Evolutionary conservation across 352 stramenopile genomes (phyloP).

Genomic region (Thraustochytrium striatum): DNA sequence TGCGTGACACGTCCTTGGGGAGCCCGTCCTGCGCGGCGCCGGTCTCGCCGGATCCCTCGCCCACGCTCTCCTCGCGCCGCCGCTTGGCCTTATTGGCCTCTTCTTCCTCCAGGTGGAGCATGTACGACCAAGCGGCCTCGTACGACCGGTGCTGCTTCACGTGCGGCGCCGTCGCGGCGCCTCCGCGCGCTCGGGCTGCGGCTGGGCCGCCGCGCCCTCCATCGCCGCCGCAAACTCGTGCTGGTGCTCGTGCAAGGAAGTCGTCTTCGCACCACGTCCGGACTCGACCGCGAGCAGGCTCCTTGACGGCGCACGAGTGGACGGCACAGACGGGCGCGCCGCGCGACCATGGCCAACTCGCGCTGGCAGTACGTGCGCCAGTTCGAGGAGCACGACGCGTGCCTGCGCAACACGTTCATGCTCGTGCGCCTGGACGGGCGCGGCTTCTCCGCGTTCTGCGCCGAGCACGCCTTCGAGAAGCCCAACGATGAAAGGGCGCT

Average conservation of each 20-base stretch:
- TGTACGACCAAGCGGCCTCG: conserved; percentile 35
- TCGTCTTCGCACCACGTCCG: no score
- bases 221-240: no score
- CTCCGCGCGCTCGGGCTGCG: no score
- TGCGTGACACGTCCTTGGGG: neutral
- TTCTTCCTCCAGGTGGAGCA: conserved; percentile 39
- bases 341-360: conserved; percentile 51
- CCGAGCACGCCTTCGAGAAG: conserved; percentile 55
- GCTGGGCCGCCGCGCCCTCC: no score
- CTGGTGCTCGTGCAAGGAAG: no score
- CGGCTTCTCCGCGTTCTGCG: conserved; percentile 58
- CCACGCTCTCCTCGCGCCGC: neutral
- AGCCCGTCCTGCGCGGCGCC: no score
- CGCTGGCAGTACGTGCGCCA: conserved; percentile 52
- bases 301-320: no score
- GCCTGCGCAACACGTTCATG: conserved; percentile 58
- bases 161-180: no score
- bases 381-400: conserved; percentile 54
- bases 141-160: conserved; percentile 26
- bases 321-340: neutral
- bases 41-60: no score
- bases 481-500: conserved; percentile 56
- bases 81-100: neutral
- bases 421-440: conserved; percentile 56
- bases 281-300: no score